Evolutionary conservation across 2,329 filamentous ascomycete species (phyloP).

Genomic region (Fusarium burgessii): DNA sequence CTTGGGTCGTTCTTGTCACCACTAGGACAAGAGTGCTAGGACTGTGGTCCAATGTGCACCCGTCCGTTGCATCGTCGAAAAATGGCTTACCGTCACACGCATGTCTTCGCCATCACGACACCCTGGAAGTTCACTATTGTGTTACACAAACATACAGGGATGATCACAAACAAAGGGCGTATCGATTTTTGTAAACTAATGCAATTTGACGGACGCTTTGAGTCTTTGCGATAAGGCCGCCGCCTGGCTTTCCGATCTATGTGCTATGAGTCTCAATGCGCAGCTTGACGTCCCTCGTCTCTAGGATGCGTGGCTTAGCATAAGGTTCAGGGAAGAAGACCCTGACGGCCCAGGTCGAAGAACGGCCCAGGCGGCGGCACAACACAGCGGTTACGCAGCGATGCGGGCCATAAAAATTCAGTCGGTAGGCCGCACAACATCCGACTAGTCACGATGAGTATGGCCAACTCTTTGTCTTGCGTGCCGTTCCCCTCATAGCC

Average conservation of each 20-base stretch:
- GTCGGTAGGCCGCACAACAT: slow-evolving; percentile 4
- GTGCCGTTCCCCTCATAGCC: slow-evolving; percentile 17
- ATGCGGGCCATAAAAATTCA: slow-evolving; percentile 18
- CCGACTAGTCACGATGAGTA: slow-evolving; percentile 5
- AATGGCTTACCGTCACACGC: slow-evolving; percentile 22
- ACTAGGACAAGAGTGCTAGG: neutral
- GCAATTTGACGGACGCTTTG: slow-evolving; percentile 25
- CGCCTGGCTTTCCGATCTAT: slow-evolving; percentile 25
- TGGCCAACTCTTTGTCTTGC: slow-evolving; percentile 10
- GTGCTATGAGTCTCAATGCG: neutral
- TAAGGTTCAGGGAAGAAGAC: slow-evolving; percentile 4
- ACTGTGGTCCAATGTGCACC: neutral
- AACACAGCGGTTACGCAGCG: neutral
- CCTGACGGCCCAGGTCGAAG: neutral
- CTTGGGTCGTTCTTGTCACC: neutral
- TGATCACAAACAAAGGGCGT: slow-evolving; percentile 34
- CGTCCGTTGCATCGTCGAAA: neutral
- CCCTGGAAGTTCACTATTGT: slow-evolving; percentile 31
- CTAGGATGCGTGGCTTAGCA: slow-evolving; percentile 15
- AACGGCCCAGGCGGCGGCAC: slow-evolving; percentile 3
- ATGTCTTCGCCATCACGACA: slow-evolving; percentile 26
- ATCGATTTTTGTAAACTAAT: slow-evolving; percentile 44
- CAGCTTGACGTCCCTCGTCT: slow-evolving; percentile 1
- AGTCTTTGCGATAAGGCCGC: slow-evolving; percentile 35
- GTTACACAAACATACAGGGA: slow-evolving; percentile 41